A percentile compares a stretch with the other conserved stretches of the same genome.
phyloP scores from a whole-genome alignment of 352 stramenopile species.

The Phytophthora pisi region DNA sequence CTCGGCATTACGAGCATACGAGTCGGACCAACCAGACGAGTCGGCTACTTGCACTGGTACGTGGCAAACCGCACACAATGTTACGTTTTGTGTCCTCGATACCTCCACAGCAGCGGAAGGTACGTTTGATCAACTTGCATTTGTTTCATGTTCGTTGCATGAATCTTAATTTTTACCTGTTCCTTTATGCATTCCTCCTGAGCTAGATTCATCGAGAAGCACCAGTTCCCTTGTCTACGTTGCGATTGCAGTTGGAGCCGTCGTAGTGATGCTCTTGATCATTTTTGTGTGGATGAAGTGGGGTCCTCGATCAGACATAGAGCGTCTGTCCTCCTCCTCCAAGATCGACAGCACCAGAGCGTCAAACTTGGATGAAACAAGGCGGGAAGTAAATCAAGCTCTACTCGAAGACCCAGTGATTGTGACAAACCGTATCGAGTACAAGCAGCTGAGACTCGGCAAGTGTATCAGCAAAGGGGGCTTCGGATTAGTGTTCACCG shows the following conservation, averaged over 20 bases:
- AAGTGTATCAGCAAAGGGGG: constrained; percentile 42
- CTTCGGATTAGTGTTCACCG: constrained; percentile 39
- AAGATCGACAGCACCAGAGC: constrained; percentile 23
- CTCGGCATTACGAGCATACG: constrained; percentile 23
- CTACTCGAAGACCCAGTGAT: constrained; percentile 35
- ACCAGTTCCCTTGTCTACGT: constrained; percentile 29
- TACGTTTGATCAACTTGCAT: constrained; percentile 4
- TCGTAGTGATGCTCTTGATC: constrained; percentile 23
- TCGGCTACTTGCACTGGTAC: constrained; percentile 27
- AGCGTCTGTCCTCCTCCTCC: constrained; percentile 27
- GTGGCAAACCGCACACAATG: constrained; percentile 30
- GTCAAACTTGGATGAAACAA: constrained; percentile 22
- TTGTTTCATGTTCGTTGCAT: neutral
- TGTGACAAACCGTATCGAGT: constrained; percentile 46
- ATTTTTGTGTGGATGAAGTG: constrained; percentile 35
- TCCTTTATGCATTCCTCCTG: neutral
- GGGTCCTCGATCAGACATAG: constrained; percentile 8
- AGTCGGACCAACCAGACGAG: constrained; percentile 28
- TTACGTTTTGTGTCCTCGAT: constrained; percentile 43
- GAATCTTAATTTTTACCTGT: neutral
- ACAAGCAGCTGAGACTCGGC: constrained; percentile 32
- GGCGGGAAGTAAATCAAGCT: constrained; percentile 16
- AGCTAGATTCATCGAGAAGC: constrained; percentile 21
- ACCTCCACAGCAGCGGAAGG: constrained; percentile 5
- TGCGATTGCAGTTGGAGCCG: constrained; percentile 15